These are phyloP conservation scores for Lichtheimia hyalospora DNA, from an alignment of 371 early-diverging fungal genomes.

Conservation along the genomic window DNA sequence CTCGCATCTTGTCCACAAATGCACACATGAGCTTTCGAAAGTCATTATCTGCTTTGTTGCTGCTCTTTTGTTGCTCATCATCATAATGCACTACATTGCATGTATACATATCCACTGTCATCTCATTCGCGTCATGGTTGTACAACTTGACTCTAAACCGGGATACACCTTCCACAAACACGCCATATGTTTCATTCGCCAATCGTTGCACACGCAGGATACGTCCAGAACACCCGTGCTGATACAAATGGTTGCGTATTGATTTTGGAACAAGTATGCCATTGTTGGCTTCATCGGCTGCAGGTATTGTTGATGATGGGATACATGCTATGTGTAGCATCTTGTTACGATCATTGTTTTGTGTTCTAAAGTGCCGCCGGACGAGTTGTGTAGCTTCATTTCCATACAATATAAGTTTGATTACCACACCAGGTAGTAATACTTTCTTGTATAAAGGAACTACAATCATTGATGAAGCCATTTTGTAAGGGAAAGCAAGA, in stretches of 20 bases:
- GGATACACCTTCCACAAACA: slow-evolving; percentile 39
- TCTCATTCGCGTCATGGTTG: neutral
- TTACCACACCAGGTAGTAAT: slow-evolving; percentile 31
- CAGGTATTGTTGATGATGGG: slow-evolving; percentile 18
- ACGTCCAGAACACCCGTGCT: slow-evolving; percentile 45
- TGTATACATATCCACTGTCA: neutral
- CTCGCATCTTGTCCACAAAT: slow-evolving; percentile 57
- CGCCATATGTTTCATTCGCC: slow-evolving; percentile 35
- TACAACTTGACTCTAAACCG: slow-evolving; percentile 31
- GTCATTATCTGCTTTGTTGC: slow-evolving; percentile 34
- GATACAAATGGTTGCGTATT: slow-evolving; percentile 17
- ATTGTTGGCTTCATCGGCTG: neutral
- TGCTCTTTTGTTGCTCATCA: slow-evolving; percentile 8
- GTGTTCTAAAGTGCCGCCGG: slow-evolving; percentile 21
- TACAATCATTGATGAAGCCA: slow-evolving; percentile 16
- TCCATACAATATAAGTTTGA: slow-evolving; percentile 33
- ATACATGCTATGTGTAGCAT: neutral
- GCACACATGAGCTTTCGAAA: slow-evolving; percentile 59
- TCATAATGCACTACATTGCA: neutral
- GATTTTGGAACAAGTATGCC: slow-evolving; percentile 15
- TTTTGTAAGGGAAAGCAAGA: neutral
- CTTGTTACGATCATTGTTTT: slow-evolving; percentile 25
- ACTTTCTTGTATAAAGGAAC: slow-evolving; percentile 39
- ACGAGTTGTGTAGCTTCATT: slow-evolving; percentile 32
- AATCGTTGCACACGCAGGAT: slow-evolving; percentile 39